These are phyloP conservation scores for Nemania diffusa DNA, from an alignment of 2,329 filamentous ascomycete species.

Conservation along the genomic window DNA sequence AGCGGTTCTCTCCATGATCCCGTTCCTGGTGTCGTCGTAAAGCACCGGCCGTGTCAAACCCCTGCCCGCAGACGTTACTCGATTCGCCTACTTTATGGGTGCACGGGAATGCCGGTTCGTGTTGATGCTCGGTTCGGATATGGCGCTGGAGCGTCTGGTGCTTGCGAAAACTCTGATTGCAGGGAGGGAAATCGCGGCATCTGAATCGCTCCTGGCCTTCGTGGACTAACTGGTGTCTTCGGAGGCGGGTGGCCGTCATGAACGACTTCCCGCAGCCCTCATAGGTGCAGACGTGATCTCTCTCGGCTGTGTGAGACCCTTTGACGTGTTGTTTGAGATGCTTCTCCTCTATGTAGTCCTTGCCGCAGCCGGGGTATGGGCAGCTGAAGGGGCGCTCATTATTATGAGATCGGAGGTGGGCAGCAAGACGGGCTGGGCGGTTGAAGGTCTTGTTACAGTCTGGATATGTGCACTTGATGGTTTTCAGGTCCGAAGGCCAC, in stretches of 20 bases:
- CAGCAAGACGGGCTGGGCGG: slow-evolving; percentile 80
- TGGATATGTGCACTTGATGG: slow-evolving; percentile 77
- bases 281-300: slow-evolving; percentile 76
- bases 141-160: slow-evolving; percentile 87
- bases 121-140: slow-evolving; percentile 78
- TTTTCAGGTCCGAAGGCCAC: slow-evolving; percentile 79
- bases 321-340: slow-evolving; percentile 88
- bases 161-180: slow-evolving; percentile 84
- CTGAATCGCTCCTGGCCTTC: slow-evolving; percentile 78
- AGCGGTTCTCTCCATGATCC: slow-evolving; percentile 75
- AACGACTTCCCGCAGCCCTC: slow-evolving; percentile 83
- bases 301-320: slow-evolving; percentile 78
- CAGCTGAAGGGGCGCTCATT: slow-evolving; percentile 86
- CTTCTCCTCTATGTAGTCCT: slow-evolving; percentile 86
- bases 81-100: slow-evolving; percentile 53
- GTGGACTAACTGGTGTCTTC: slow-evolving; percentile 82
- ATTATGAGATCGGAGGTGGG: slow-evolving; percentile 85
- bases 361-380: slow-evolving; percentile 75
- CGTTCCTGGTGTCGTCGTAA: slow-evolving; percentile 77
- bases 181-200: slow-evolving; percentile 76
- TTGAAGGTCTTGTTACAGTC: slow-evolving; percentile 87
- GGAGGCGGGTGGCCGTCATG: slow-evolving; percentile 79
- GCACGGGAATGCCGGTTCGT: slow-evolving; percentile 78
- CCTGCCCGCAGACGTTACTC: slow-evolving; percentile 65
- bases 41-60: slow-evolving; percentile 78